Conservation (phyloP, 768 basidiomycete genomes). For the Cyclocybe aegerita region DNA sequence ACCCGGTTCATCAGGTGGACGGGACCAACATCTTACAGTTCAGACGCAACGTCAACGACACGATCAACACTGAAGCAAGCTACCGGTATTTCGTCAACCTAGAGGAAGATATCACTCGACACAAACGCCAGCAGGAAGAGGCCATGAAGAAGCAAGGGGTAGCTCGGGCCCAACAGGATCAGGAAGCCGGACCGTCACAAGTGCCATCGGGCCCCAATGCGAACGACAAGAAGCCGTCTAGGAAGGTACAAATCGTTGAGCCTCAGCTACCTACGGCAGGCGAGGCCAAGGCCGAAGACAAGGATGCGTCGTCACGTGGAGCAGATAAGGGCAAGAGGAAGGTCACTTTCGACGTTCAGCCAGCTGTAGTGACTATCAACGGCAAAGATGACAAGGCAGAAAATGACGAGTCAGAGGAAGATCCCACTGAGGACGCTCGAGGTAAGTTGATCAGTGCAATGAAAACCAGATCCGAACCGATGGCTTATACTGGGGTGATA, state of each 20-base stretch:
- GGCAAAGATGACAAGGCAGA: constrained; percentile 31
- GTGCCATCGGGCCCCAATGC: constrained; percentile 7
- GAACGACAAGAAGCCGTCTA: constrained; percentile 18
- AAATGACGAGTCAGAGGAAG: constrained; percentile 26
- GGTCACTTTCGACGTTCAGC: constrained; percentile 72
- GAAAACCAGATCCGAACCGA: constrained; percentile 4
- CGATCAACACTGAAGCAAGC: constrained; percentile 44
- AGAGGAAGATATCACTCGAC: constrained; percentile 42
- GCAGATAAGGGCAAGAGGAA: constrained; percentile 58
- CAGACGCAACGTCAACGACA: constrained; percentile 36
- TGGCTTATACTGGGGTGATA: constrained; percentile 18
- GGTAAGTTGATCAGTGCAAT: constrained; percentile 35
- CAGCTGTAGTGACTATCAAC: constrained; percentile 50
- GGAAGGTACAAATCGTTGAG: constrained; percentile 16
- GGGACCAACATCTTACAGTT: constrained; percentile 41
- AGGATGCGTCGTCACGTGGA: constrained; percentile 22
- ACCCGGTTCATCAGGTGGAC: constrained; percentile 20
- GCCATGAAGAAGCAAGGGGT: constrained; percentile 18
- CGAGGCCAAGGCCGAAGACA: constrained; percentile 19
- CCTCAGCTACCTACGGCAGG: constrained; percentile 15
- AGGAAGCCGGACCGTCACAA: constrained; percentile 23
- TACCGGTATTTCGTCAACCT: constrained; percentile 42
- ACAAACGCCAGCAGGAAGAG: constrained; percentile 23
- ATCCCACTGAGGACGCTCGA: constrained; percentile 33
- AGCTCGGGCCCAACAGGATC: constrained; percentile 8